These are phyloP conservation scores for Fusarium fujikuroi DNA, from an alignment of 2,329 filamentous ascomycete genomes.

Conservation along the genomic window DNA sequence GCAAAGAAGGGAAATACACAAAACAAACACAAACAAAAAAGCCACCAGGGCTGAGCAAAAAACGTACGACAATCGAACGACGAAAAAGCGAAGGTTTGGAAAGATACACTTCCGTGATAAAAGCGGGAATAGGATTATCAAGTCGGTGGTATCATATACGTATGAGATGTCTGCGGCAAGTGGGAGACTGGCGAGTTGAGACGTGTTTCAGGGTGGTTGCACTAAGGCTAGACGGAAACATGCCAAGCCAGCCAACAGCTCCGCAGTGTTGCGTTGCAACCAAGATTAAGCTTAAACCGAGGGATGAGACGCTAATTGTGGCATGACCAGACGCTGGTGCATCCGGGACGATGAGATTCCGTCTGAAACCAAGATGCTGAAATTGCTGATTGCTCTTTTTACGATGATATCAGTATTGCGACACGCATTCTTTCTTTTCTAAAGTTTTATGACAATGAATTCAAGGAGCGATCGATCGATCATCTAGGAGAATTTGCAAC, in stretches of 20 bases:
- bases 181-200: background rate
- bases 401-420: accelerated
- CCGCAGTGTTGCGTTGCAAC: background rate
- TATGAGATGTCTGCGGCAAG: background rate
- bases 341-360: background rate
- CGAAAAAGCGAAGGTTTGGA: background rate
- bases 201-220: slow-evolving; percentile 10
- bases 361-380: background rate
- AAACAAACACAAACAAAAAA: background rate
- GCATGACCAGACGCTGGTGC: slow-evolving; percentile 10
- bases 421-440: background rate
- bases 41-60: slow-evolving; percentile 24
- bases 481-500: background rate
- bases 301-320: slow-evolving; percentile 6
- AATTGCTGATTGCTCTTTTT: background rate
- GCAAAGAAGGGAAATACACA: slow-evolving; percentile 4
- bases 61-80: background rate
- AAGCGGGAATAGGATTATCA: background rate
- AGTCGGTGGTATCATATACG: background rate
- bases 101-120: background rate
- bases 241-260: slow-evolving; percentile 4
- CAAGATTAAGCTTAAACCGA: slow-evolving; percentile 1
- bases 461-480: background rate
- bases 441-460: background rate
- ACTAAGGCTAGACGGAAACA: background rate